Conservation (phyloP, 441 rosid species). For the Syzygium syzygioides region DNA sequence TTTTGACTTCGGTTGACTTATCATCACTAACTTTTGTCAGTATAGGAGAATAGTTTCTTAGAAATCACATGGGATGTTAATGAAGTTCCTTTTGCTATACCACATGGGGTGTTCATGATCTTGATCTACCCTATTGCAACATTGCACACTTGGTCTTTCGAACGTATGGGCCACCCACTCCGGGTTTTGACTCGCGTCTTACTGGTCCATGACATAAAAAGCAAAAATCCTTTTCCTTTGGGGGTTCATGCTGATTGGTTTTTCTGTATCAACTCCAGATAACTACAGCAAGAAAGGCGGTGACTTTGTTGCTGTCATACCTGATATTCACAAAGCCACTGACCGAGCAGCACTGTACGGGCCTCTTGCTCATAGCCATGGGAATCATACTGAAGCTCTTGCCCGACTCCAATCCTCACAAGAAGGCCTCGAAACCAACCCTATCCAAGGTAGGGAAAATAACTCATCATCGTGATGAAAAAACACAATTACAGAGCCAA, state of each 20-base stretch:
- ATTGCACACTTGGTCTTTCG: not conserved
- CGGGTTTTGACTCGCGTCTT: not conserved
- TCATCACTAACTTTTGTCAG: not conserved
- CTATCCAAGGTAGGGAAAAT: not conserved
- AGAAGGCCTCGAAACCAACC: constrained; percentile 3
- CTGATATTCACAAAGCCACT: constrained; percentile 81
- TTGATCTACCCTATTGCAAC: not conserved
- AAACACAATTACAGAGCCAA: not conserved
- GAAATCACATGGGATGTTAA: not conserved
- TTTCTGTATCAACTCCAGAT: constrained; percentile 27
- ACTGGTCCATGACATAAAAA: not conserved
- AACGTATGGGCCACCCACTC: not conserved
- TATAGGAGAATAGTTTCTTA: not conserved
- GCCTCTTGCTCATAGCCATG: constrained; percentile 67
- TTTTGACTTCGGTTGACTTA: not conserved
- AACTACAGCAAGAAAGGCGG: constrained; percentile 91
- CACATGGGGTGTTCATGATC: not conserved
- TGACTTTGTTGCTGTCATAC: constrained; percentile 70
- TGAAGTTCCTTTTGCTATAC: not conserved
- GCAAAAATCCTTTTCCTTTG: not conserved
- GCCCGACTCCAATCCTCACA: constrained; percentile 45
- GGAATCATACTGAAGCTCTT: constrained; percentile 65
- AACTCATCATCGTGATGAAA: not conserved
- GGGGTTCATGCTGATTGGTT: not conserved
- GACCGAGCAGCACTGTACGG: constrained; percentile 72